phyloP scores from a whole-genome alignment of 2,329 filamentous ascomycete genomes.

The Sporothrix dimorphospora region DNA sequence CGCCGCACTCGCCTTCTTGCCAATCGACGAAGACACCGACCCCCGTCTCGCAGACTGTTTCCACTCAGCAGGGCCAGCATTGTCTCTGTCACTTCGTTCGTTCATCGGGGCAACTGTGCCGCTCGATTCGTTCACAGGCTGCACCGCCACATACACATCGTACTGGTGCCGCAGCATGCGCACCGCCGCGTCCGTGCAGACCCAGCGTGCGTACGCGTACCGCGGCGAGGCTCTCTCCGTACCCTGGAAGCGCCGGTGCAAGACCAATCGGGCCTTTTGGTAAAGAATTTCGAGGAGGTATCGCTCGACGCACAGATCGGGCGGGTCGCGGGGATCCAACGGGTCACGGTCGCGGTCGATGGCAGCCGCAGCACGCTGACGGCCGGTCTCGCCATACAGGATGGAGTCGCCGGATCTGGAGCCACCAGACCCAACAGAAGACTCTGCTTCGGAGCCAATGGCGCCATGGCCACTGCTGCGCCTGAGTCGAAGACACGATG shows the following conservation, averaged over 20 bases:
- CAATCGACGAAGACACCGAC: not conserved
- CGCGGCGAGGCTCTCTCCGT: constrained; percentile 41
- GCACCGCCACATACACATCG: constrained; percentile 46
- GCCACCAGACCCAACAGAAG: not conserved
- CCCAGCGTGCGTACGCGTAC: constrained; percentile 46
- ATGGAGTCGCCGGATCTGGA: not conserved
- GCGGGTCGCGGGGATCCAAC: not conserved
- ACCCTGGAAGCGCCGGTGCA: constrained; percentile 39
- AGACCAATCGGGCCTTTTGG: constrained; percentile 35
- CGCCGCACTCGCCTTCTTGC: not conserved
- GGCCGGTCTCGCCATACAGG: constrained; percentile 20
- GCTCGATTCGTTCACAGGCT: constrained; percentile 34
- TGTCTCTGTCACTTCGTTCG: too few relatives aligned
- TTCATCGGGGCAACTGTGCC: too few relatives aligned
- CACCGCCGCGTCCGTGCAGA: constrained; percentile 50
- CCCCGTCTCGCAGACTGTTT: not conserved
- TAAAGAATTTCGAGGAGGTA: constrained; percentile 38
- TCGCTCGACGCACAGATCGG: constrained; percentile 35
- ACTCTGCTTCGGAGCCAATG: not conserved
- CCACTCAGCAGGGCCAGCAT: too few relatives aligned
- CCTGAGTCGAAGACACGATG: constrained; percentile 1
- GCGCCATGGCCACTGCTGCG: not conserved
- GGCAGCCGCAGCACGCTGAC: not conserved
- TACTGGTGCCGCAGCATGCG: constrained; percentile 49
- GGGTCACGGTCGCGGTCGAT: not conserved